Evolutionary conservation across 202 grass and related monocot genomes (phyloP), one percentile per base, ranked within the genome.

Genomic region (Zizania palustris): DNA sequence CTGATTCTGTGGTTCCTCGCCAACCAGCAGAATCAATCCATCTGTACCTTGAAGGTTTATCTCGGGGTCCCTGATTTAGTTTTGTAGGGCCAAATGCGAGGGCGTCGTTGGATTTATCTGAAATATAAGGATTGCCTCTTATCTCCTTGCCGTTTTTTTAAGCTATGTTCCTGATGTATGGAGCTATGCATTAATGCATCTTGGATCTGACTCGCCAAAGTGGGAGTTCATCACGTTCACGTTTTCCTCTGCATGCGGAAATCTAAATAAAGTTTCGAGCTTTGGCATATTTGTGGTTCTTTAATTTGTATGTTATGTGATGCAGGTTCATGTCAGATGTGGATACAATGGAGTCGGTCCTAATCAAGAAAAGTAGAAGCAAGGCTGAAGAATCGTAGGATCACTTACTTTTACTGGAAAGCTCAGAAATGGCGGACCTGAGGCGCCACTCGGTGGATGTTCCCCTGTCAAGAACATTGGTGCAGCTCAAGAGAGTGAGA

Each of bases 381-480:
- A 72, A n/a, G 0, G n/a, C n/a, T 80, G 82, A 88, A 20, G 82
- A 88, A 16, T 56, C 45, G 73, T 88, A 76, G 41, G 11, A 43
- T 58, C 28, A 67, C 71, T 35, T 20, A 80, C 5, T 60, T 19
- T 36, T 46, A 39, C 84, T 67, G 69, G 18, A n/a, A 16, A 45
- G 83, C 7, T 49, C 51, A 33, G 81, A 82, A 65, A 99, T 95
- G 96, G 35, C 74, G 4, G 92, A 99, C 37, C 67, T 60, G 45
- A 76, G 87, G 67, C 89, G 89, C 48, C 85, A 96, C 78, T 99
- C 96, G 0, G 96, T 99, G 7, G 92, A 99, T 49, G 83, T 86
- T 41, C 96, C 96, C 76, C 92, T 99, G 48, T 92, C 96, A 65
- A 99, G 91, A 85, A 96, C 96, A 71, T 65, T 99, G 45, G 89